Percentiles rank a stretch among this genome's conserved stretches.
Conservation (phyloP, 208 protist genomes). For the Leishmania turanica region DNA sequence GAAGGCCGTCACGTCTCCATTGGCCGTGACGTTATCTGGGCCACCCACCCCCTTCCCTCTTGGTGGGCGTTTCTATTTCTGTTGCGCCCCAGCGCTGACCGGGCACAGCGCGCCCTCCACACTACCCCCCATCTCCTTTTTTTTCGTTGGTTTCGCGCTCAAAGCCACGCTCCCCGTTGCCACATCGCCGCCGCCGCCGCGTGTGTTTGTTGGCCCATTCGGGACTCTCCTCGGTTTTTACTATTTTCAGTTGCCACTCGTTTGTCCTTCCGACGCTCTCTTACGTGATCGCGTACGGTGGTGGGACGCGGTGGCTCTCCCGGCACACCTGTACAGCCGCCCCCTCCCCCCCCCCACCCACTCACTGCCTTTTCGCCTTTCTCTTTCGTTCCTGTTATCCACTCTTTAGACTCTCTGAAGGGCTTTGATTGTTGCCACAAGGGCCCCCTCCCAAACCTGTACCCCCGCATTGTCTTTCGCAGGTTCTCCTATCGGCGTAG, state of each 20-base stretch:
- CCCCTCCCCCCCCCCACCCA: background rate
- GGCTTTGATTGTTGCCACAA: conserved; percentile 13
- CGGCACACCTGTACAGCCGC: background rate
- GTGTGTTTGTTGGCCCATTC: background rate
- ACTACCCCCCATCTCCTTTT: background rate
- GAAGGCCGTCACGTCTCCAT: background rate
- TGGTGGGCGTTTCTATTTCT: background rate
- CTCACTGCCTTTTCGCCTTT: background rate
- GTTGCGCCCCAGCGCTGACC: background rate
- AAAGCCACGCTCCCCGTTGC: background rate
- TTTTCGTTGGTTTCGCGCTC: background rate
- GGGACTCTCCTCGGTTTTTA: too few species aligned
- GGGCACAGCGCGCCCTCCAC: background rate
- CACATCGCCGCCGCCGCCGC: background rate
- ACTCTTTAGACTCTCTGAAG: background rate
- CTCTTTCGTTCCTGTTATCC: background rate
- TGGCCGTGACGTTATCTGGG: background rate
- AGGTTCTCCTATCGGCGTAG: background rate
- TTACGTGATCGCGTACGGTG: background rate
- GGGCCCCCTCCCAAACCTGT: background rate
- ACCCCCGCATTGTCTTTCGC: background rate
- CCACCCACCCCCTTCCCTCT: background rate
- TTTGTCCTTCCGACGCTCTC: background rate
- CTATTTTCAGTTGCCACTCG: background rate
- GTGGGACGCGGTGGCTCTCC: background rate